Percentiles rank a stretch among this genome's conserved stretches.
These are phyloP conservation scores for Cylindrotheca closterium DNA, from an alignment of 108 stramenopile species.

Conservation along the genomic window DNA sequence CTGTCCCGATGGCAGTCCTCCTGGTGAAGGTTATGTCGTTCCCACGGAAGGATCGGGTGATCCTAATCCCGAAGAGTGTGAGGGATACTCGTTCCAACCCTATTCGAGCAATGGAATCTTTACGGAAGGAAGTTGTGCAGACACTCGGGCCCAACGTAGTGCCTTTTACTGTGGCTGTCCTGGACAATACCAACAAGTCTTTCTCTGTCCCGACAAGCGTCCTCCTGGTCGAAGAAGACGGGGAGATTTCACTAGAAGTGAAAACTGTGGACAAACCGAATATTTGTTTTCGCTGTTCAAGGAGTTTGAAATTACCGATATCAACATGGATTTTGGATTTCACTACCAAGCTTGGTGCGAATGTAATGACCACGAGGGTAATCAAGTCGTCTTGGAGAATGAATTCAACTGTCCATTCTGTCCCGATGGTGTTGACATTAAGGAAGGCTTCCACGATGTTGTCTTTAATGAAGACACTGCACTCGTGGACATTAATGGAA, in stretches of 20 bases:
- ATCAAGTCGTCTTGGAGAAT: background rate
- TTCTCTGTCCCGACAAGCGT: conserved; percentile 20
- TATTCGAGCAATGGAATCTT: conserved; percentile 7
- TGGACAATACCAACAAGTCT: conserved; percentile 19
- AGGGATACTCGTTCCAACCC: conserved; percentile 5
- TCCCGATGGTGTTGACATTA: background rate
- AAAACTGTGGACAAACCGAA: conserved; percentile 22
- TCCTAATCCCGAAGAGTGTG: conserved; percentile 11
- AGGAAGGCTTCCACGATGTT: background rate
- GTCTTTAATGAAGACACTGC: background rate
- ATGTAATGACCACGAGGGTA: conserved; percentile 22
- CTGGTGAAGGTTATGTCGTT: conserved; percentile 4
- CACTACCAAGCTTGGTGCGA: conserved; percentile 23
- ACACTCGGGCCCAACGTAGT: conserved; percentile 18
- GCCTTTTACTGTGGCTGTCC: conserved; percentile 32
- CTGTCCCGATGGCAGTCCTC: conserved; percentile 15
- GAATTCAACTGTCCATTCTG: background rate
- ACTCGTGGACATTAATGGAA: background rate
- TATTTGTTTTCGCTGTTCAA: conserved; percentile 21
- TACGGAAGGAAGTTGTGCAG: conserved; percentile 19
- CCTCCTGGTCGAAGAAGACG: conserved; percentile 10
- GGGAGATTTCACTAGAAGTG: conserved; percentile 12
- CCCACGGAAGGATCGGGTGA: conserved; percentile 8
- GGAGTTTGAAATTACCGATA: conserved; percentile 8
- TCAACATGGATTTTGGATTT: conserved; percentile 5